These are phyloP conservation scores for Scalesia atractyloides DNA, from an alignment of 129 eudicot species.

Conservation along the genomic window DNA sequence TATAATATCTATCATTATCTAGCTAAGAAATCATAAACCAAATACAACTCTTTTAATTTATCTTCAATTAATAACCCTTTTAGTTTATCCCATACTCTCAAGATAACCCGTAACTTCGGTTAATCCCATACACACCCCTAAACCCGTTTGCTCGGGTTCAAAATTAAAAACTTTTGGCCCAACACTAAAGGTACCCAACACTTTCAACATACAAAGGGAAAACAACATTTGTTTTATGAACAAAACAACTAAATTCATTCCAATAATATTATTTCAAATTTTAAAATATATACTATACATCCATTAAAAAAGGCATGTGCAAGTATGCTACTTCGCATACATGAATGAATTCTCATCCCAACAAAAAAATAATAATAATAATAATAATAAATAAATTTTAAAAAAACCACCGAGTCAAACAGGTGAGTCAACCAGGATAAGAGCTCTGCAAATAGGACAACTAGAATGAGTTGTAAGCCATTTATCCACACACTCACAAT, in stretches of 20 bases:
- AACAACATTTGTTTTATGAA: background rate
- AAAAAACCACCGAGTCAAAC: constrained; percentile 42
- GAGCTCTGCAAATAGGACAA: constrained; percentile 84
- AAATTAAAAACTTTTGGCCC: too few species aligned
- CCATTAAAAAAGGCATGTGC: background rate
- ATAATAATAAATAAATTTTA: background rate
- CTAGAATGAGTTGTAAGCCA: constrained; percentile 72
- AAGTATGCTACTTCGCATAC: constrained; percentile 12
- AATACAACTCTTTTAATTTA: too few species aligned
- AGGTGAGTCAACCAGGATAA: constrained; percentile 55
- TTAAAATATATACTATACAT: constrained; percentile 9
- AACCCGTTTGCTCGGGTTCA: too few species aligned
- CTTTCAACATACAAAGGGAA: too few species aligned
- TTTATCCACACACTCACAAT: constrained; percentile 80
- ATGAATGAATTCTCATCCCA: background rate
- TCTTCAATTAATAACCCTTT: too few species aligned
- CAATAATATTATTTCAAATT: background rate
- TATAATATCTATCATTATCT: too few species aligned
- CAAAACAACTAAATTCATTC: background rate
- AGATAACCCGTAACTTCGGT: too few species aligned
- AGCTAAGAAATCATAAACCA: too few species aligned
- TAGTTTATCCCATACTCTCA: too few species aligned
- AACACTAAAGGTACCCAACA: too few species aligned
- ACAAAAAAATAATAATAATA: too few species aligned
- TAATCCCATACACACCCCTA: too few species aligned